Base-by-base conservation (phyloP, 2,329 filamentous ascomycete species). In the Colletotrichum phormii region DNA sequence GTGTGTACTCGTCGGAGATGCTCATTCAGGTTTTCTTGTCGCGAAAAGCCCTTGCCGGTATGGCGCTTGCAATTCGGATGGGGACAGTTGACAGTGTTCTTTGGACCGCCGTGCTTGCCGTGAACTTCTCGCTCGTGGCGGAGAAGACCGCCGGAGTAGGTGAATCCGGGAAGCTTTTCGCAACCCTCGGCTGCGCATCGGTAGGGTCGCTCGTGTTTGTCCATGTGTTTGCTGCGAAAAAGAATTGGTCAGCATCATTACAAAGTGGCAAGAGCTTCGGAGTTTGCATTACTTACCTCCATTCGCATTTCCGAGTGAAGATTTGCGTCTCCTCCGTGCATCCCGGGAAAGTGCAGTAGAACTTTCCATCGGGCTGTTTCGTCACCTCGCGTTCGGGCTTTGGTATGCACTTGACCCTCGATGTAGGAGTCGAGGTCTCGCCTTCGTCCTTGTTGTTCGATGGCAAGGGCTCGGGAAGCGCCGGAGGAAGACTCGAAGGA, bases 71-170 rank as follows among this genome's bases (percentile, higher is more conserved):
- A 98, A 80, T 94, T 95, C 49, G 87, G 82, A 78, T 96, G 93
- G 0, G 95, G 95, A 79, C 96, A 98, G 85, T 94, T 94, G 67
- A 97, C 89, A 3, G 93, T 92, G 75, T 97, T 95, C 81, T 95
- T 95, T 11, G 95, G 94, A 1, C 95, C 95, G 67, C 95, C 94
- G 78, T 97, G 93, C 84, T 96, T 95, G 81, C 92, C 92, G 82
- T 98, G 96, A 0, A 98, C 96, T 83, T 98, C 96, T 75, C 96
- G 92, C 83, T 98, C 93, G 83, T 98, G 96, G 58, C 96, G 90
- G 22, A 97, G 84, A 0, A 98, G 89, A 4, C 96, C 96, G 18
- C 96, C 96, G 0, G 94, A 96, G 81, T 98, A 98, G 1, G 96
- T 98, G 82, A 98, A 98, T 1, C 96, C 96, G 64, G 94, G 94